Evolutionary conservation across 1,284 basidiomycete species (phyloP).

Genomic region (Sanguinoderma infundibulare): DNA sequence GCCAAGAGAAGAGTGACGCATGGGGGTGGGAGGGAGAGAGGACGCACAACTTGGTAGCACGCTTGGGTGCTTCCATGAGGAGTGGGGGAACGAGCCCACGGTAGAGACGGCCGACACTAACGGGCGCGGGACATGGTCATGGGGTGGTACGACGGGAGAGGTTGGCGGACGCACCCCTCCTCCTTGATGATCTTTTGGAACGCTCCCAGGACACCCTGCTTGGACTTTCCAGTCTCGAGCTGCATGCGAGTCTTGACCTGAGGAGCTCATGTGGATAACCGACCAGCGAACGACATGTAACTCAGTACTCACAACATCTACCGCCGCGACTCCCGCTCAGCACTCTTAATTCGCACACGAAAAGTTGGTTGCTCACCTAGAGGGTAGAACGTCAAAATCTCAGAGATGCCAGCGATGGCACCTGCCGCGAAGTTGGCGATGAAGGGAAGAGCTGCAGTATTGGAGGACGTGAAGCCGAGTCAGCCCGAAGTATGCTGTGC

Average conservation of each 20-base stretch:
- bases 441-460: constrained; percentile 36
- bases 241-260: constrained; percentile 99
- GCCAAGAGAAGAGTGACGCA: background rate
- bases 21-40: background rate
- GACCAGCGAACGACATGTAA: constrained; percentile 27
- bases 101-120: constrained; percentile 84
- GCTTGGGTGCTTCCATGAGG: constrained; percentile 96
- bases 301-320: constrained; percentile 38
- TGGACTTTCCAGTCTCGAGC: constrained; percentile 82
- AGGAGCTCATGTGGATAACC: constrained; percentile 21
- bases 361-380: constrained; percentile 65
- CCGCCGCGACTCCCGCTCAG: background rate
- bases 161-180: constrained; percentile 71
- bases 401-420: constrained; percentile 56
- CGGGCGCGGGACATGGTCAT: background rate
- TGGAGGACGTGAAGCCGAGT: background rate
- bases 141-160: background rate
- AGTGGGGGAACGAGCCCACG: constrained; percentile 94
- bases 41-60: constrained; percentile 94
- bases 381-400: constrained; percentile 93
- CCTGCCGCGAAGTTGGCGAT: constrained; percentile 39
- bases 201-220: constrained; percentile 82
- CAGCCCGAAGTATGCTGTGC: background rate
- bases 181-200: constrained; percentile 78
- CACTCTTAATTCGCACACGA: background rate